phyloP scores from a whole-genome alignment of 108 stramenopile species.

The Stephanodiscus triporus region DNA sequence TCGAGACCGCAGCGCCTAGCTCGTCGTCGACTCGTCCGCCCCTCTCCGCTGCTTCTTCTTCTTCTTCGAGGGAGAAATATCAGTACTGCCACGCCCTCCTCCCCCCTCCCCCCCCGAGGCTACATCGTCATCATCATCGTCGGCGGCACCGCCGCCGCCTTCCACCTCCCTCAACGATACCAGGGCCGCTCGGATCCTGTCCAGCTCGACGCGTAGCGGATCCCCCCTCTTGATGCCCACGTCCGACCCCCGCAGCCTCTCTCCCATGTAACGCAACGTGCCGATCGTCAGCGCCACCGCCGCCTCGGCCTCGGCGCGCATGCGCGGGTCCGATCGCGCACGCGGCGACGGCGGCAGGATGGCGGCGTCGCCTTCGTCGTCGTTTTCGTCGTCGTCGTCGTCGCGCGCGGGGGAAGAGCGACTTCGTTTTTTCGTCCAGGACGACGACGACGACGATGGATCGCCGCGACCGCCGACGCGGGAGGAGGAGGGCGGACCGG shows the following conservation, averaged over 20 bases:
- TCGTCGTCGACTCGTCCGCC: not conserved
- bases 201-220: constrained; percentile 70
- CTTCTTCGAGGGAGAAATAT: not conserved
- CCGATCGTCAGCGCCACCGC: constrained; percentile 78
- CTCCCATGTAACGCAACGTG: constrained; percentile 84
- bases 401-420: not conserved
- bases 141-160: not conserved
- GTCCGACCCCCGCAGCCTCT: constrained; percentile 66
- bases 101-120: not conserved
- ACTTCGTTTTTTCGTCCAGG: not conserved
- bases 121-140: not conserved
- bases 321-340: constrained; percentile 15
- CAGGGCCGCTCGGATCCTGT: constrained; percentile 69
- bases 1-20: not conserved
- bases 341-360: not conserved
- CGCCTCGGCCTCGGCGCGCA: constrained; percentile 56
- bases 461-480: not conserved
- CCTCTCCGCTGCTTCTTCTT: not conserved
- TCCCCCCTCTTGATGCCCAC: constrained; percentile 64
- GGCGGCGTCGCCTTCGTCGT: not conserved
- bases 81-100: no score
- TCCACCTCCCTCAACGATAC: constrained; percentile 49
- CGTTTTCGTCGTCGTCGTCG: not conserved
- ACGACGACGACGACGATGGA: no score
- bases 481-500: constrained; percentile 4